phyloP scores from a whole-genome alignment of 768 basidiomycete genomes.

The Mycena latifolia region DNA sequence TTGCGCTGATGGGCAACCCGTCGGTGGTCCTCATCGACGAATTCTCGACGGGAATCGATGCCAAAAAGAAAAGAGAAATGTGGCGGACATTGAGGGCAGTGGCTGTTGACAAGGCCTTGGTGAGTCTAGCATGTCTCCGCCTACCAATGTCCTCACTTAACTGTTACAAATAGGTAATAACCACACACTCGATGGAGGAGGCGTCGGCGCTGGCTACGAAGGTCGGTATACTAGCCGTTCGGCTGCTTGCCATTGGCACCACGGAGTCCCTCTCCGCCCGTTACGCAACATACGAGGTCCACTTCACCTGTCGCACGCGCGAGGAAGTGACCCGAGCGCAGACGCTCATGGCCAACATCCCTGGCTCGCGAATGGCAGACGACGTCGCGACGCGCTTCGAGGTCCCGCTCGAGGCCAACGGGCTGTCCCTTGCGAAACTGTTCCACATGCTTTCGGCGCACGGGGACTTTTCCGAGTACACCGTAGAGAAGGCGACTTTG shows the following conservation, averaged over 20 bases:
- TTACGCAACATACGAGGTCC: conserved; percentile 82
- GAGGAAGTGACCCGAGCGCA: conserved; percentile 71
- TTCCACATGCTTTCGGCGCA: conserved; percentile 67
- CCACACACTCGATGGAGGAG: conserved; percentile 74
- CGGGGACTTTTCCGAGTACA: conserved; percentile 73
- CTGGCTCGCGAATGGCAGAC: conserved; percentile 74
- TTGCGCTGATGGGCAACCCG: conserved; percentile 84
- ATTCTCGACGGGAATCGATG: conserved; percentile 87
- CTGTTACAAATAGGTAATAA: conserved; percentile 66
- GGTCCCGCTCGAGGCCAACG: conserved; percentile 64
- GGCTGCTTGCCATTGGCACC: conserved; percentile 79
- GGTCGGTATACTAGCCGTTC: conserved; percentile 81
- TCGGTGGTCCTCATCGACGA: conserved; percentile 86
- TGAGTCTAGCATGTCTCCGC: too few species aligned
- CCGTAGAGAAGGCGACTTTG: conserved; percentile 76
- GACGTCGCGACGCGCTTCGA: conserved; percentile 84
- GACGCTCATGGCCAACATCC: conserved; percentile 69
- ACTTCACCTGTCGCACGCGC: conserved; percentile 75
- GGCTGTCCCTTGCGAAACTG: conserved; percentile 67
- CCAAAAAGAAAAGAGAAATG: conserved; percentile 88
- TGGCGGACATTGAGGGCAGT: conserved; percentile 80
- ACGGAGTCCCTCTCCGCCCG: conserved; percentile 72
- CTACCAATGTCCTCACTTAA: neutral
- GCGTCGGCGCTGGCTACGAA: conserved; percentile 64
- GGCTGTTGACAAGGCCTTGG: conserved; percentile 65